These are phyloP conservation scores for Dryas drummondii DNA, from an alignment of 306 rosid species.

Conservation along the genomic window DNA sequence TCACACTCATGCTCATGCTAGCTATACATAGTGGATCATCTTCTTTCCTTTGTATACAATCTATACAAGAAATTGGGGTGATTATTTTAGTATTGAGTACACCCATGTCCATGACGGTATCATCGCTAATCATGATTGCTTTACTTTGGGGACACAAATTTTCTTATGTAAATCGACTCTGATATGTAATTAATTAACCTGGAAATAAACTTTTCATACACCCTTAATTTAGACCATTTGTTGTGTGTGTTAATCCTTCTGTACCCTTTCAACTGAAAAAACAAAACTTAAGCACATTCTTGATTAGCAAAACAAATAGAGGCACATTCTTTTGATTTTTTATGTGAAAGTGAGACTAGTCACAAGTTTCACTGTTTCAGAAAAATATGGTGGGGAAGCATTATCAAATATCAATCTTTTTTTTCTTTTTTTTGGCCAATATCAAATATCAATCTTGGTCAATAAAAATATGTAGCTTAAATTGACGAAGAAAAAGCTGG, in stretches of 20 bases:
- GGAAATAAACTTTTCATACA: neutral
- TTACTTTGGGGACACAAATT: slow-evolving; percentile 45
- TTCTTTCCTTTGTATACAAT: slow-evolving; percentile 11
- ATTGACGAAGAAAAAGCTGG: neutral
- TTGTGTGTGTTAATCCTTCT: no score
- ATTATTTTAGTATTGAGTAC: slow-evolving; percentile 13
- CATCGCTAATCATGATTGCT: slow-evolving; percentile 40
- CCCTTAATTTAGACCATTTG: no score
- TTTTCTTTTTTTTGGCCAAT: no score
- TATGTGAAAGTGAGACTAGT: no score
- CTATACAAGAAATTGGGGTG: slow-evolving; percentile 7
- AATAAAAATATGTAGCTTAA: neutral
- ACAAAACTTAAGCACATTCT: no score
- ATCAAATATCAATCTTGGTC: neutral
- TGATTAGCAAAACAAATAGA: no score
- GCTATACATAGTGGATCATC: neutral
- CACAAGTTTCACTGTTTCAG: no score
- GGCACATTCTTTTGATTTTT: no score
- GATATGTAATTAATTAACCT: neutral
- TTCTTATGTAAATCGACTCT: slow-evolving; percentile 19
- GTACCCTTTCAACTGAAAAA: no score
- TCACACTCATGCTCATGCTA: neutral
- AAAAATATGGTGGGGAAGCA: no score
- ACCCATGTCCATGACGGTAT: slow-evolving; percentile 11
- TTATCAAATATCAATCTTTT: no score